These are phyloP conservation scores for Novakomyces olei DNA, from an alignment of 805 yeast species.

Conservation along the genomic window DNA sequence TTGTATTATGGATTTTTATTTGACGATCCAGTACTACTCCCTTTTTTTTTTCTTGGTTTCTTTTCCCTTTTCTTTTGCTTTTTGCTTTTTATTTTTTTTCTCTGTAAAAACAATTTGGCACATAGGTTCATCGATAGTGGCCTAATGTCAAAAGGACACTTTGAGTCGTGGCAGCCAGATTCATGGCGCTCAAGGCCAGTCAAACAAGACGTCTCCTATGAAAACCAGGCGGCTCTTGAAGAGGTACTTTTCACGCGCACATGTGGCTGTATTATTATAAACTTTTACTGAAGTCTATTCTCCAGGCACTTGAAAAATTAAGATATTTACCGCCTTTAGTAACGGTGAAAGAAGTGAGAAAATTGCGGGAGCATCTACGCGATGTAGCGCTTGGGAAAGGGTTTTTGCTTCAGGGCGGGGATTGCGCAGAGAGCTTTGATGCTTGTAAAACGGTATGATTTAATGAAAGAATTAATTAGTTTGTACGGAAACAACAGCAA, in stretches of 20 bases:
- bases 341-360: conserved; percentile 13
- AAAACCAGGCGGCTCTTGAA: conserved; percentile 18
- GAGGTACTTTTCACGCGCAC: conserved; percentile 6
- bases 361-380: conserved; percentile 15
- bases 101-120: too few relatives aligned
- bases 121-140: too few relatives aligned
- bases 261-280: conserved; percentile 18
- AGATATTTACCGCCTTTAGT: not conserved
- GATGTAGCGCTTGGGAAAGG: conserved; percentile 23
- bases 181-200: conserved; percentile 24
- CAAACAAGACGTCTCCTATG: conserved; percentile 22
- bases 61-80: too few relatives aligned
- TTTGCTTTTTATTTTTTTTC: too few relatives aligned
- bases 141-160: too few relatives aligned
- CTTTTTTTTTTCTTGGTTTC: too few relatives aligned
- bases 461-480: too few relatives aligned
- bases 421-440: conserved; percentile 24
- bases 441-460: conserved; percentile 16
- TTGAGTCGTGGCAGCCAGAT: conserved; percentile 22
- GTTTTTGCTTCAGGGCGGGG: conserved; percentile 24
- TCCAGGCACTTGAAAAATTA: too few relatives aligned
- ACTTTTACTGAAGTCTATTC: conserved; percentile 16
- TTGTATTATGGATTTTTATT: too few relatives aligned
- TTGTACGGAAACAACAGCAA: too few relatives aligned
- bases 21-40: too few relatives aligned